phyloP scores from a whole-genome alignment of 1,139 yeast genomes.

The Geotrichum histeridarum region DNA sequence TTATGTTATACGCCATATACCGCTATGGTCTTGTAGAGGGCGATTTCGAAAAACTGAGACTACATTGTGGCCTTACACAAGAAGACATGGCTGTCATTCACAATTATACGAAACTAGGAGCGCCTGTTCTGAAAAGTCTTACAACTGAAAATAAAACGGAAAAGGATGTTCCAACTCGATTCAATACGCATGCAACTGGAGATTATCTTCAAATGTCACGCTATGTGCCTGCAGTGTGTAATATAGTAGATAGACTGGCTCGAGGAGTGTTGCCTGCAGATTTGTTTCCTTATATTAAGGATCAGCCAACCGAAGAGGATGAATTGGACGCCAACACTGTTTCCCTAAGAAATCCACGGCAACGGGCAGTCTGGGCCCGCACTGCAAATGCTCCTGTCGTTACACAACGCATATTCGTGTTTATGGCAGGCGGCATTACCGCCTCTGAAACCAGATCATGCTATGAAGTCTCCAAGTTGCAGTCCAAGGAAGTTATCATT shows the following conservation, averaged over 20 bases:
- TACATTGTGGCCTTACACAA: constrained; percentile 61
- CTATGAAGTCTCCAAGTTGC: constrained; percentile 50
- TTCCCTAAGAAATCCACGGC: constrained; percentile 66
- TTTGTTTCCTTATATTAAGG: constrained; percentile 70
- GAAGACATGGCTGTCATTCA: constrained; percentile 59
- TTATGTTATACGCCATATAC: constrained; percentile 72
- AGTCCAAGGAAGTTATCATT: constrained; percentile 66
- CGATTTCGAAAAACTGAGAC: constrained; percentile 66
- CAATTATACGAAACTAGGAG: constrained; percentile 64
- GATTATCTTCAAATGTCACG: constrained; percentile 72
- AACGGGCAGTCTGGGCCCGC: constrained; percentile 75
- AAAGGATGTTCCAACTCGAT: constrained; percentile 23
- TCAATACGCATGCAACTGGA: constrained; percentile 63
- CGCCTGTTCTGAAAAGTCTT: constrained; percentile 52
- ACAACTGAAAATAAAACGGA: constrained; percentile 33
- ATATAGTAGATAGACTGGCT: constrained; percentile 49
- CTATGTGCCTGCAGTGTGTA: constrained; percentile 65
- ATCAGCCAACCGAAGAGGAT: constrained; percentile 60
- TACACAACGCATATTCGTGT: constrained; percentile 70
- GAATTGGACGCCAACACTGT: constrained; percentile 41
- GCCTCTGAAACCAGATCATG: constrained; percentile 74
- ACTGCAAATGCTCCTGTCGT: constrained; percentile 48
- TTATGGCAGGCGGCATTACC: constrained; percentile 86
- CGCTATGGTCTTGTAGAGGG: constrained; percentile 77
- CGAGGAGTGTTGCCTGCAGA: constrained; percentile 50